A percentile compares a stretch with the other conserved stretches of the same genome.
Conservation (phyloP, 1,139 yeast species). For the Suhomyces chickasaworum region DNA sequence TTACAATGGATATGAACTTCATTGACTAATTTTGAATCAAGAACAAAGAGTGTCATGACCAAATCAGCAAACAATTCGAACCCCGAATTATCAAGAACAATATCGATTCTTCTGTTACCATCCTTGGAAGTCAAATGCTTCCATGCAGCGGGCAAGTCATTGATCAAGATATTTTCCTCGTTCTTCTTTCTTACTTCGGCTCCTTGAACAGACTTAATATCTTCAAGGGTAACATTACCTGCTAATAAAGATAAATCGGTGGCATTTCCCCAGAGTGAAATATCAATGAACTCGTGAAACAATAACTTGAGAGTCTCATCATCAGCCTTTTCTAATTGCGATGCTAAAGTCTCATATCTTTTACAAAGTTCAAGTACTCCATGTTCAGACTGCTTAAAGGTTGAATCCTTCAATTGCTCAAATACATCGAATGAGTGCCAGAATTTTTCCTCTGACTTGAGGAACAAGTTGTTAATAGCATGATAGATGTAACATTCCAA, state of each 20-base stretch:
- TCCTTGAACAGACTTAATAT: slow-evolving; percentile 88
- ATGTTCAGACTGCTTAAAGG: slow-evolving; percentile 71
- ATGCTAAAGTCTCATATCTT: slow-evolving; percentile 49
- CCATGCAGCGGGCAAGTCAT: slow-evolving; percentile 78
- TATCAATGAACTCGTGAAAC: slow-evolving; percentile 79
- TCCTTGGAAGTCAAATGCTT: slow-evolving; percentile 34
- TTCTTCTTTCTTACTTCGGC: slow-evolving; percentile 81
- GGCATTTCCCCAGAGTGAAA: slow-evolving; percentile 97
- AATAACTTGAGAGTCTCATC: slow-evolving; percentile 48
- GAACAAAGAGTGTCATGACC: slow-evolving; percentile 68
- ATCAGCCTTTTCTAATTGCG: slow-evolving; percentile 36
- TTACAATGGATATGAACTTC: slow-evolving; percentile 83
- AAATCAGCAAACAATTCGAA: slow-evolving; percentile 92
- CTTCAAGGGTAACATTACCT: slow-evolving; percentile 76
- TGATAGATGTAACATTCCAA: slow-evolving; percentile 86
- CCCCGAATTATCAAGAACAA: slow-evolving; percentile 92
- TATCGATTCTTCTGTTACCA: slow-evolving; percentile 60
- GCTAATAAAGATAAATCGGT: slow-evolving; percentile 90
- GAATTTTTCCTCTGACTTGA: slow-evolving; percentile 24
- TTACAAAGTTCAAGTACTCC: slow-evolving; percentile 85
- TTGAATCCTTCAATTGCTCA: slow-evolving; percentile 63
- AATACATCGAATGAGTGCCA: slow-evolving; percentile 76
- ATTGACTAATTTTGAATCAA: slow-evolving; percentile 66
- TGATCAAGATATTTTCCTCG: slow-evolving; percentile 77
- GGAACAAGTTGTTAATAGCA: slow-evolving; percentile 52